A percentile compares a stretch with the other conserved stretches of the same genome.
These are phyloP conservation scores for Hydnomerulius pinastri DNA, from an alignment of 768 basidiomycete genomes.

Conservation along the genomic window DNA sequence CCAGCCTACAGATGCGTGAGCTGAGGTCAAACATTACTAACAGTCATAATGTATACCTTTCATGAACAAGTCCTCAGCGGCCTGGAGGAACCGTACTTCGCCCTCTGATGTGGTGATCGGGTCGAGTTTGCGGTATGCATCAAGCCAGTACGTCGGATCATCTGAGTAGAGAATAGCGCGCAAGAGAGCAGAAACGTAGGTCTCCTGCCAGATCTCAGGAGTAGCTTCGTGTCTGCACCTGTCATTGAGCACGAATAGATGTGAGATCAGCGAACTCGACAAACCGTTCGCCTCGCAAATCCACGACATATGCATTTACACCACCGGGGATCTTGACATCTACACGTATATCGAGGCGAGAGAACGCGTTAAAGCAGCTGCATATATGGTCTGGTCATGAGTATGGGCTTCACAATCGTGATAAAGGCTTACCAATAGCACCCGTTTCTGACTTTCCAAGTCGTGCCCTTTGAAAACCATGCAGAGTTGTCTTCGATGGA, in stretches of 20 bases:
- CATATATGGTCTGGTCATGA: background rate
- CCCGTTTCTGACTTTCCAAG: constrained; percentile 92
- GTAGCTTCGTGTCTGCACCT: constrained; percentile 82
- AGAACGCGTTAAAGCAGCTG: constrained; percentile 98
- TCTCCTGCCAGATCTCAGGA: constrained; percentile 94
- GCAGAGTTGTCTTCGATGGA: constrained; percentile 86
- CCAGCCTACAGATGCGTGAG: constrained; percentile 67
- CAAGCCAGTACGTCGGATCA: constrained; percentile 87
- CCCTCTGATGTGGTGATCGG: constrained; percentile 89
- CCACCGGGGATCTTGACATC: constrained; percentile 99
- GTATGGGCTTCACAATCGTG: background rate
- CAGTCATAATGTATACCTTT: constrained; percentile 61
- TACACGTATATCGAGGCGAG: constrained; percentile 92
- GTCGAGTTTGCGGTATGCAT: constrained; percentile 94
- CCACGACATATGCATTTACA: constrained; percentile 91
- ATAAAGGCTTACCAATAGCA: constrained; percentile 76
- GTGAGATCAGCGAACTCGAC: constrained; percentile 24
- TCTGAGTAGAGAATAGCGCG: constrained; percentile 95
- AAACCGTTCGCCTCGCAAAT: constrained; percentile 91
- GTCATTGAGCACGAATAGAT: background rate
- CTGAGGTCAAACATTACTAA: background rate
- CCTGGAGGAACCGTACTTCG: constrained; percentile 87
- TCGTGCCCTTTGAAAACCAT: constrained; percentile 86
- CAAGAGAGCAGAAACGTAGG: constrained; percentile 90
- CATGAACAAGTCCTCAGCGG: constrained; percentile 84